These are phyloP conservation scores for Mortierella antarctica DNA, from an alignment of 192 early-diverging fungal genomes.

Conservation along the genomic window DNA sequence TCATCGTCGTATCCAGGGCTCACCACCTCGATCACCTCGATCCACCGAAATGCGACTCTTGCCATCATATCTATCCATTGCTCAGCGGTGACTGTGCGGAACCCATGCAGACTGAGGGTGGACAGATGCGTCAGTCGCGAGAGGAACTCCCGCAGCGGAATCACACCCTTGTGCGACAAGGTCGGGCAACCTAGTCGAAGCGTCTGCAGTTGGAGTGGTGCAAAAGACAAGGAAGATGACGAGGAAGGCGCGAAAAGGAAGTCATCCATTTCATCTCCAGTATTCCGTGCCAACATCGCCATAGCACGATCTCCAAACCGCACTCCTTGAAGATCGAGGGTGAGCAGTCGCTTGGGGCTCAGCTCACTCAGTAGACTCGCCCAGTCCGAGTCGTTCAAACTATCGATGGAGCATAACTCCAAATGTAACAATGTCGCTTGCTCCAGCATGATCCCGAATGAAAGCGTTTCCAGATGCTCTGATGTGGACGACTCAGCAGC, in stretches of 20 bases:
- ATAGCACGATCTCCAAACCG: conserved; percentile 30
- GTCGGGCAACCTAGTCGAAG: conserved; percentile 24
- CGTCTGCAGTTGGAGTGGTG: conserved; percentile 18
- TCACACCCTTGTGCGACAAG: conserved; percentile 16
- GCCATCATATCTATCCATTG: conserved; percentile 32
- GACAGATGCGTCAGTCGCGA: conserved; percentile 40
- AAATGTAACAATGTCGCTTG: conserved; percentile 33
- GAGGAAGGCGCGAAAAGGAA: conserved; percentile 6
- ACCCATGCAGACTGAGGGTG: conserved; percentile 31
- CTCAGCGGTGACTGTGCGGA: conserved; percentile 27
- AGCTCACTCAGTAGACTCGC: conserved; percentile 21
- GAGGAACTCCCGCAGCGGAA: conserved; percentile 17
- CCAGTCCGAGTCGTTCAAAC: conserved; percentile 38
- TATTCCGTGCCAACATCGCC: conserved; percentile 9
- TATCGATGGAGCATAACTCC: conserved; percentile 39
- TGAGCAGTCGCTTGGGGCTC: conserved; percentile 17
- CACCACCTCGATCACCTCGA: conserved; percentile 42
- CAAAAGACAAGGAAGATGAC: conserved; percentile 16
- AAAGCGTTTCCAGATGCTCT: conserved; percentile 1
- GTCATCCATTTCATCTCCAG: neutral
- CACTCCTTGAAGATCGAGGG: conserved; percentile 33
- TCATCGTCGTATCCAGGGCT: conserved; percentile 30
- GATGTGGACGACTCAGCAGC: neutral
- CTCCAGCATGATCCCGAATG: conserved; percentile 22
- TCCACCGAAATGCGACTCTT: conserved; percentile 32